Base-by-base conservation (phyloP, 176 grass and related monocot species). In the Oryza longistaminata region DNA sequence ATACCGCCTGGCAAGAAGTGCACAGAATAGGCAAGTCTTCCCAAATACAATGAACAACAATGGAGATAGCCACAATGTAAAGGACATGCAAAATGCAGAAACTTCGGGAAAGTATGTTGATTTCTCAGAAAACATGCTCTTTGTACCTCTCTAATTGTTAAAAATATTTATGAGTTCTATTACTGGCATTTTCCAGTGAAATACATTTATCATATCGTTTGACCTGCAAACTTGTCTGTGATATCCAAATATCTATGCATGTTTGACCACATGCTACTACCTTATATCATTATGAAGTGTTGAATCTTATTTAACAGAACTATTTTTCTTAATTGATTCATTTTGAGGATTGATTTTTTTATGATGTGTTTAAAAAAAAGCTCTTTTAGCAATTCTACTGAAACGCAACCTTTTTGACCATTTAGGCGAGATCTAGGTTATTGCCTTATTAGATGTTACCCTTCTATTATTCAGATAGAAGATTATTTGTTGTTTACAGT, bases 1-100 rank as follows among this genome's bases (percentile, higher is more conserved):
- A 75, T 99, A 99, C 66, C 97, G 97, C 26, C 77, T 99, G 82
- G 93, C 97, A 64, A 92, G 93, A 88, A 94, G 91, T 11, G 96
- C 53, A 4, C 90, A 96, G 77, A 87, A 86, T 62, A 92, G 96
- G 64, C 90, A 92, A 85, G 86, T 67, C 84, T 96, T 87, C 37
- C 58, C 91, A 50, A 82, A 82, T 90, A 40, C 44, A 55, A 78
- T 64, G 68, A 83, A 78, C 83, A 85, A 14, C 84, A 87, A 78
- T 85, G 84, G 79, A 76, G 90, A 96, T 75, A 83, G 60, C 70
- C 60, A 85, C 78, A 84, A 84, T 86, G 71, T 42, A 74, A 86
- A 90, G 85, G 78, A 85, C 64, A 26, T 77, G 19, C 79, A 84
- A 34, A 88, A 64, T 88, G 72, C 80, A 81, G 83, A 86, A 71